Evolutionary conservation across 139 green algal species (phyloP).

Genomic region (Limnomonas spitsbergensis): DNA sequence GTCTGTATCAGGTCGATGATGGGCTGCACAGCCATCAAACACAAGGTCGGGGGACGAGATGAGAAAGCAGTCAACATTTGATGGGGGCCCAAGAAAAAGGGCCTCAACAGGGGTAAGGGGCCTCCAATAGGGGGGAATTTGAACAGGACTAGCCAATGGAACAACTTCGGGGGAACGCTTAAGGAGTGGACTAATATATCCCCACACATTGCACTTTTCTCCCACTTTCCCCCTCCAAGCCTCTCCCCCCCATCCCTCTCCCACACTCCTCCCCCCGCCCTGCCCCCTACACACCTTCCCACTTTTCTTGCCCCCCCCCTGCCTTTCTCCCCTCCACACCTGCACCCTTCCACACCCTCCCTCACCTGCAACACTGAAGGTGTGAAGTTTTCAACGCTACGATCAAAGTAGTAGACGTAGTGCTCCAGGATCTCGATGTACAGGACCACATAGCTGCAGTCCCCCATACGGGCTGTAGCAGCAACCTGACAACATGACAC

Average conservation of each 20-base stretch:
- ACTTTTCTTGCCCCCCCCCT: no score
- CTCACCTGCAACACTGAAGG: not conserved
- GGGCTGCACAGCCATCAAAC: not conserved
- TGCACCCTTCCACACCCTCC: not conserved
- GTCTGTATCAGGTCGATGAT: not conserved
- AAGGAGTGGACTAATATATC: no score
- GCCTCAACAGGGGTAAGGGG: not conserved
- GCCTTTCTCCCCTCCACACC: no score
- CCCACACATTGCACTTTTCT: no score
- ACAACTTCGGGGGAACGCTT: not conserved
- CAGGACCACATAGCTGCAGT: constrained; percentile 39
- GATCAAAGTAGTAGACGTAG: constrained; percentile 27
- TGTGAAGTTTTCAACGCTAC: constrained; percentile 19
- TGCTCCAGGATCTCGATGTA: constrained; percentile 78
- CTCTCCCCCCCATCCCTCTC: no score
- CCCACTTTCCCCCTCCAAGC: no score
- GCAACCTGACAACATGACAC: not conserved
- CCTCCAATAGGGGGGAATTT: not conserved
- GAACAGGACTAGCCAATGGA: not conserved
- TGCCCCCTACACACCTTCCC: no score
- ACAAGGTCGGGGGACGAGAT: not conserved
- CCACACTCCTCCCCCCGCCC: no score
- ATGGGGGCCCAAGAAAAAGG: not conserved
- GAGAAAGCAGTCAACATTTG: not conserved
- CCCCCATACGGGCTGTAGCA: not conserved